Conservation (phyloP, 75 land plant genomes). For the Picea sitchensis region DNA sequence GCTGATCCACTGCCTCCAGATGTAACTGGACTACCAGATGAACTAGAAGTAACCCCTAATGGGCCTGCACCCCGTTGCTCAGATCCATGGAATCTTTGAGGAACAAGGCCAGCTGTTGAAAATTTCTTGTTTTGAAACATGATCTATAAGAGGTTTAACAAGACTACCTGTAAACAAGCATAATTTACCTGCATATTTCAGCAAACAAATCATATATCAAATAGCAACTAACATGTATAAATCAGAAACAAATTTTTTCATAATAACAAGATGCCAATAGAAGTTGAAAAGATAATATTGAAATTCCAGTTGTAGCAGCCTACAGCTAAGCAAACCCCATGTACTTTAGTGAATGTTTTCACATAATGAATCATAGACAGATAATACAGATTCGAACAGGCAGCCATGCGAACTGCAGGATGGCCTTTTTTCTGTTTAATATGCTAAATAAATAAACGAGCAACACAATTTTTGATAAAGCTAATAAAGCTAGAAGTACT, state of each 20-base stretch:
- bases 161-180: slow-evolving; percentile 5
- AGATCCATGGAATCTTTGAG: slow-evolving; percentile 27
- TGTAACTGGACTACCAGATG: slow-evolving; percentile 26
- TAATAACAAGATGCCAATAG: neutral
- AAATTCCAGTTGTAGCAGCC: slow-evolving; percentile 1
- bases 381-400: neutral
- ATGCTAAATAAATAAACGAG: neutral
- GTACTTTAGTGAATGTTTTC: neutral
- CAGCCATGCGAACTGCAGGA: neutral
- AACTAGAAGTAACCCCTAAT: slow-evolving; percentile 25
- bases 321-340: neutral
- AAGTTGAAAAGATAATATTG: neutral
- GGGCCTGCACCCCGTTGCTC: slow-evolving; percentile 21
- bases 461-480: neutral
- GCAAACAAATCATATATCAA: neutral
- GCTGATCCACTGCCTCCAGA: slow-evolving; percentile 30
- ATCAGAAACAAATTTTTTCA: neutral
- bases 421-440: neutral
- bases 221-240: neutral
- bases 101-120: slow-evolving; percentile 30
- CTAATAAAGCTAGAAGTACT: neutral
- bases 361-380: neutral
- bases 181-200: slow-evolving; percentile 5
- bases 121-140: slow-evolving; percentile 38
- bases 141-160: neutral